A percentile compares a stretch with the other conserved stretches of the same genome.
phyloP scores from a whole-genome alignment of 192 early-diverging fungal species.

The Oehlia diaphana region DNA sequence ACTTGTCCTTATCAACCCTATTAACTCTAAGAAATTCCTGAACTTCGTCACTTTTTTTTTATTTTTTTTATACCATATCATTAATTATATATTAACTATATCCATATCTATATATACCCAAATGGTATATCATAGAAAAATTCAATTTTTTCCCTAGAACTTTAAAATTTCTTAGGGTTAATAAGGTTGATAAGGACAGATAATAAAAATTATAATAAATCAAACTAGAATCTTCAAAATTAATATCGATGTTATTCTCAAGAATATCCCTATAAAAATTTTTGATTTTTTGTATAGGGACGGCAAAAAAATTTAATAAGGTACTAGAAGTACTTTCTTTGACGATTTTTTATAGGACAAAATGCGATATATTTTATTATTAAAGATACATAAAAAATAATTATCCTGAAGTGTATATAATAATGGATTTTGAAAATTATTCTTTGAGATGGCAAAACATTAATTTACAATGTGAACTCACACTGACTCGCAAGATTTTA shows the following conservation, averaged over 20 bases:
- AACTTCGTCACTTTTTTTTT: conserved; percentile 1
- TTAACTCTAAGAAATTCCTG: neutral
- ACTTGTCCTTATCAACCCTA: neutral
- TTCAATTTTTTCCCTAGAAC: neutral
- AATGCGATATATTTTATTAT: too few relatives aligned
- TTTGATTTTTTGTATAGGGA: neutral
- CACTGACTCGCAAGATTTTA: too few relatives aligned
- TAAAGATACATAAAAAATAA: too few relatives aligned
- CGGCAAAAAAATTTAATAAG: too few relatives aligned
- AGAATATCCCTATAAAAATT: neutral
- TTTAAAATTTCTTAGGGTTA: neutral
- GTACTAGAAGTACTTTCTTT: too few relatives aligned
- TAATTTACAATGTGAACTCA: too few relatives aligned
- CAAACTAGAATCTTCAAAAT: neutral
- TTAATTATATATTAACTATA: neutral
- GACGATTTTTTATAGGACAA: too few relatives aligned
- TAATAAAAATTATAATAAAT: neutral
- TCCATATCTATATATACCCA: neutral
- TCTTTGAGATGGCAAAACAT: too few relatives aligned
- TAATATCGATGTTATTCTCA: neutral
- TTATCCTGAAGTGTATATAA: too few relatives aligned
- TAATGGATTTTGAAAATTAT: too few relatives aligned
- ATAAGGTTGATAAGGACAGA: neutral
- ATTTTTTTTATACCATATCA: neutral
- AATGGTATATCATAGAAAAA: neutral